phyloP scores from a whole-genome alignment of 1,284 basidiomycete genomes.

The Ganoderma lingzhi region DNA sequence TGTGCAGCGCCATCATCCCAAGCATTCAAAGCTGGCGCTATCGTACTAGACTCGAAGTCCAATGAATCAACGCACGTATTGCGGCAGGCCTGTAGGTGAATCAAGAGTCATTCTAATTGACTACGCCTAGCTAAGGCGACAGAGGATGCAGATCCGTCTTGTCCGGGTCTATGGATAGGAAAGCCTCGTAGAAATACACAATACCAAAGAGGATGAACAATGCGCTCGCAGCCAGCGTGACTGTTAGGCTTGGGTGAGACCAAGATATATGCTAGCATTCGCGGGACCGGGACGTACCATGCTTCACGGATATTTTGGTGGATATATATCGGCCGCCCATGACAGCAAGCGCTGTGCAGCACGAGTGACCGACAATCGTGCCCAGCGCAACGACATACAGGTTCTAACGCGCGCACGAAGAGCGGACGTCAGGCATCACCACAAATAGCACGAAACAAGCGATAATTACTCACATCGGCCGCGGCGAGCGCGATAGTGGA shows the following conservation, averaged over 20 bases:
- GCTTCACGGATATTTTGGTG: slow-evolving; percentile 94
- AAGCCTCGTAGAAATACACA: slow-evolving; percentile 80
- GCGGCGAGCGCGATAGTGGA: slow-evolving; percentile 97
- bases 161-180: slow-evolving; percentile 46
- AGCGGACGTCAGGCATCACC: slow-evolving; percentile 14
- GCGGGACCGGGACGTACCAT: slow-evolving; percentile 63
- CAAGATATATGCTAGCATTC: slow-evolving; percentile 13
- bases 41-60: too few relatives aligned
- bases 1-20: slow-evolving; percentile 43
- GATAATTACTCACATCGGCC: slow-evolving; percentile 80
- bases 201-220: slow-evolving; percentile 88
- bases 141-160: slow-evolving; percentile 40
- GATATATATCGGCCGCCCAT: slow-evolving; percentile 92
- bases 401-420: slow-evolving; percentile 53
- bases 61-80: slow-evolving; percentile 13
- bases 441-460: slow-evolving; percentile 32
- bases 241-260: slow-evolving; percentile 48
- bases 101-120: slow-evolving; percentile 13
- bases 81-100: slow-evolving; percentile 1
- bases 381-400: slow-evolving; percentile 87
- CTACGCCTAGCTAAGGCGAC: slow-evolving; percentile 27
- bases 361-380: slow-evolving; percentile 88
- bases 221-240: slow-evolving; percentile 84
- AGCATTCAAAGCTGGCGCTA: too few relatives aligned
- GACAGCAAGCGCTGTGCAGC: slow-evolving; percentile 91